Base-by-base conservation (phyloP, 805 yeast genomes). In the Lachancea dasiensis region DNA sequence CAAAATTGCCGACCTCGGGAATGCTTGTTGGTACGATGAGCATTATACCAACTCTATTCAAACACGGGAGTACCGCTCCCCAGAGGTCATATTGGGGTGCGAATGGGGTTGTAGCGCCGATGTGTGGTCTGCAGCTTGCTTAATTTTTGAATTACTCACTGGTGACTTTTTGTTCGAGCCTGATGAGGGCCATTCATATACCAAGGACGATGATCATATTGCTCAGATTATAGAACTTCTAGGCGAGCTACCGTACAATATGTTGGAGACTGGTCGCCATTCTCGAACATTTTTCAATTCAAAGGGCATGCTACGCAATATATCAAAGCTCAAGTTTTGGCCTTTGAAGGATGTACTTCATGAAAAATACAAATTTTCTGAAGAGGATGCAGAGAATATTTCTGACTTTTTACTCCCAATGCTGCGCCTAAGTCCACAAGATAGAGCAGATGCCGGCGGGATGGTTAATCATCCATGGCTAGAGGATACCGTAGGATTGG, bases 101-200 rank as follows among this genome's bases (percentile, higher is more conserved):
- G 69, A 75, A 22, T 92, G 98, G 98, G 98, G 98, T 1, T 87
- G 95, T 36, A 79, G 90, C 38, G 81, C 94, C 1, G 98, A 92
- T 62, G 73, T 90, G 33, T 92, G 98, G 98, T 84, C 95, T n/a
- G 69, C 84, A 51, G 97, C 95, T 0, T 89, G 97, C 63, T 64
- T 92, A 52, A 69, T 84, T 1, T 92, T 92, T 63, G 98, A 92
- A 64, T 69, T 92, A 17, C 61, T 90, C 30, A 90, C 98, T 0
- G 97, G 97, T 3, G 97, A 90, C 61, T 89, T 89, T 53, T 61
- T 92, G 34, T 92, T 90, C 60, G 97, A 90, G 58, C 98, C 98
- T 0, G 63, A 60, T 30, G 76, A 76, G 44, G 87, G 89, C 1
- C 75, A 73, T 39, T 68, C 82, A 4, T 90, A 86, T 62, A 59